Conservation (phyloP, 768 basidiomycete species). For the Postia placenta region DNA sequence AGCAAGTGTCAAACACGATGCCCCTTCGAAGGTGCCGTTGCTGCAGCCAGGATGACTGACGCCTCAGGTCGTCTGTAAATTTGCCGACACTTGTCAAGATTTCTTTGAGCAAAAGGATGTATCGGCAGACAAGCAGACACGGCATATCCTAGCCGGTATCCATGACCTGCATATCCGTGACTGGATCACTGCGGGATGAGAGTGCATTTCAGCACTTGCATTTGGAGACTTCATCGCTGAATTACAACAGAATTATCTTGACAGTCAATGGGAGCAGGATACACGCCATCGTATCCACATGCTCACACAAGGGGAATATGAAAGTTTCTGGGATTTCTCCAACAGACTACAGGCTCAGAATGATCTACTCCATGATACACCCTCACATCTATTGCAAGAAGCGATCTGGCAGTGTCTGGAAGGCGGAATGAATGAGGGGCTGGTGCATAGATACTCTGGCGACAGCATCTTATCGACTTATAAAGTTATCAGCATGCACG, state of each 20-base stretch:
- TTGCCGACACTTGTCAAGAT: background rate
- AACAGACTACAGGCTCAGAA: background rate
- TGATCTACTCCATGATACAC: background rate
- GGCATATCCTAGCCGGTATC: background rate
- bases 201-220: background rate
- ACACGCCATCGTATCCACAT: background rate
- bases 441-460: background rate
- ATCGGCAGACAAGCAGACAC: background rate
- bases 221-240: background rate
- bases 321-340: background rate
- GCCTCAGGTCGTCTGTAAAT: background rate
- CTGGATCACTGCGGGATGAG: background rate
- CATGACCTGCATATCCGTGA: background rate
- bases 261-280: background rate
- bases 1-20: background rate
- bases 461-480: too few species aligned
- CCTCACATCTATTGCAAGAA: background rate
- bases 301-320: background rate
- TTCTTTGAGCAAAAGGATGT: background rate
- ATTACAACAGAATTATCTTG: background rate
- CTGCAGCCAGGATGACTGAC: slow-evolving; percentile 1
- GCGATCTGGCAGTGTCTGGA: background rate
- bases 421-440: background rate
- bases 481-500: too few species aligned
- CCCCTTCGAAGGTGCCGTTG: background rate